Base-by-base conservation (phyloP, 805 yeast genomes). In the Maudiozyma turicensis region DNA sequence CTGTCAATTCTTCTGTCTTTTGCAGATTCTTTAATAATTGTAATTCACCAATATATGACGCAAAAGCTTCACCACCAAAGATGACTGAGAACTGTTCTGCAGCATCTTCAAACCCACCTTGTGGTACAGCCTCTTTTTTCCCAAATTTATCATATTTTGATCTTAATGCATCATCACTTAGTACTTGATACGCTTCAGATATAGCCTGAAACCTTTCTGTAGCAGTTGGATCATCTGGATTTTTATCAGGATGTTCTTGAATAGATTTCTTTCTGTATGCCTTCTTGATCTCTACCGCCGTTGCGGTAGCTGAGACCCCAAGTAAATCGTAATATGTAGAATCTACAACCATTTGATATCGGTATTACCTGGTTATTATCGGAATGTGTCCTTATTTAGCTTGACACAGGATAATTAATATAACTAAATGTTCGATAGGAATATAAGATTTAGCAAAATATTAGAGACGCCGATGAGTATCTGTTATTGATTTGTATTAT, bases 1-100 rank as follows among this genome's bases (percentile, higher is more conserved):
- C 72, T 37, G 69, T 71, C 49, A 77, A 60, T 50, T 77, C 81
- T 51, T 77, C 75, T 44, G 77, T 70, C 63, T 83, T 81, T 40
- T 84, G 76, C 62, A 93, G 69, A 57, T 89, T 95, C 58, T 79
- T 80, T 60, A 93, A 66, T 63, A 90, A 72, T 31, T 89, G 78
- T 52, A 89, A 69, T 63, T 93, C 96, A 5, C 99, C 99, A 58
- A 91, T 86, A 75, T 89, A 83, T 45, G 83, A 82, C 34, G 73
- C 76, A 66, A 90, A 89, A 1, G 93, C 95, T 49, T 85, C 95
- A 45, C 96, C 96, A 43, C 96, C 96, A 66, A 89, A 82, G 51
- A 83, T 82, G 70, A 75, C 75, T 4, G 82, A 73, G 62, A 82
- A 83, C 57, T 81, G 80, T 59, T 82, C 88, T 40, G 78, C 72